Percentiles rank a stretch among this genome's conserved stretches.
phyloP scores from a whole-genome alignment of 1,139 yeast species.

The Pichia sp. region DNA sequence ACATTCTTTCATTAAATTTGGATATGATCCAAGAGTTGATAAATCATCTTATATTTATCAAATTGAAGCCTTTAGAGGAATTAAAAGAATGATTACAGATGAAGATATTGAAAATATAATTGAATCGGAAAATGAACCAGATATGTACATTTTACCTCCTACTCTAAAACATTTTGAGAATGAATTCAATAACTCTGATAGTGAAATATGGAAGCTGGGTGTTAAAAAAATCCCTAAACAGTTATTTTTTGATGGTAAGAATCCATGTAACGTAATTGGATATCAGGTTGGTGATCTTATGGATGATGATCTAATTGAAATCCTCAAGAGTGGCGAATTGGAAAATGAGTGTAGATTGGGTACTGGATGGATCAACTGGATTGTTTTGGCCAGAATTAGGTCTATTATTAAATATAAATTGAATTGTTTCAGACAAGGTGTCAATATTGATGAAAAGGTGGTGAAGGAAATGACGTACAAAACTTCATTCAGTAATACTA shows the following conservation, averaged over 20 bases:
- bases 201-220: slow-evolving; percentile 16
- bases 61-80: slow-evolving; percentile 68
- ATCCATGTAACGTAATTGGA: slow-evolving; percentile 59
- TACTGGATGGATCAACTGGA: slow-evolving; percentile 71
- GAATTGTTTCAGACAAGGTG: slow-evolving; percentile 42
- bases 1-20: slow-evolving; percentile 73
- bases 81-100: slow-evolving; percentile 25
- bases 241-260: slow-evolving; percentile 65
- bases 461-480: slow-evolving; percentile 32
- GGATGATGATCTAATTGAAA: slow-evolving; percentile 51
- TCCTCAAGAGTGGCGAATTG: slow-evolving; percentile 35
- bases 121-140: slow-evolving; percentile 13
- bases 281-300: slow-evolving; percentile 78
- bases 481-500: slow-evolving; percentile 14
- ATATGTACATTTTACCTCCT: slow-evolving; percentile 18
- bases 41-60: slow-evolving; percentile 49
- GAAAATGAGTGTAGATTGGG: slow-evolving; percentile 38
- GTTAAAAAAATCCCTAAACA: slow-evolving; percentile 34
- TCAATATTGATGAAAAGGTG: slow-evolving; percentile 31
- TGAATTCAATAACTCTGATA: slow-evolving; percentile 17
- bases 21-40: slow-evolving; percentile 64
- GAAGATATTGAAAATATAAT: slow-evolving; percentile 28
- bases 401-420: slow-evolving; percentile 67
- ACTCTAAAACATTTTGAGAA: slow-evolving; percentile 21
- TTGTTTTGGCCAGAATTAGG: slow-evolving; percentile 57